Evolutionary conservation across 1,139 yeast species (phyloP), one percentile per base, ranked within the genome.

Genomic region (Hemisphaericaspora lyxosophila): DNA sequence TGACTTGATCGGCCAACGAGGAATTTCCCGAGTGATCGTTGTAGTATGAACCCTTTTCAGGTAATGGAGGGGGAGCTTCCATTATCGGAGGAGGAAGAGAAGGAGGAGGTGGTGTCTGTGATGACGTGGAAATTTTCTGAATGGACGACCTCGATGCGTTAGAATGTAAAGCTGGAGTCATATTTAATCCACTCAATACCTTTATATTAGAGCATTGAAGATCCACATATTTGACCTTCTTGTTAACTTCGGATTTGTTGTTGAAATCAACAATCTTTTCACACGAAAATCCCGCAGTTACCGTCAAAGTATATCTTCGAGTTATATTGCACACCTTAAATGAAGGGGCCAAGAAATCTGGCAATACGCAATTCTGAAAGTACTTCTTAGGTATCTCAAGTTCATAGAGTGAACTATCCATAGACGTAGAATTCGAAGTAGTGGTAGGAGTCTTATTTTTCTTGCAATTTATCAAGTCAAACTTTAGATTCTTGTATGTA

Each of bases 271-370:
- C 6, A 7, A 64, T 47, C 35, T 51, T 53, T 37, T 62, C 67
- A 40, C 59, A 58, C 4, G 77, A 59, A 41, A 81, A 64, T 3
- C 75, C 80, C 2, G 68, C 80, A 3, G 56, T 55, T 2, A 80
- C 59, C 14, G 57, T 56, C 30, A 80, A 45, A 9, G 58, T 54
- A 49, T 81, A 80, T n/a, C 49, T 52, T 33, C 85, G 61, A 4
- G 67, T 53, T 12, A 81, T 70, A 52, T 80, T 80, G 54, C 87
- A 81, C 3, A 82, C 75, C 26, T 57, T 60, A 55, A 82, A 82
- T 5, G 76, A 63, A 2, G 86, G 85, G 1, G 79, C 59, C 7
- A 78, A 57, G 39, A 65, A 55, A 33, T 67, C 73, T 0, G 86
- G 84, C 11, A 80, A 50, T 1, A 65, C 53, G 24, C 75, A 70